A percentile compares a stretch with the other conserved stretches of the same genome.
Conservation (phyloP, 225 moss, liverwort and hornwort species). For the Physcomitrium patens region DNA sequence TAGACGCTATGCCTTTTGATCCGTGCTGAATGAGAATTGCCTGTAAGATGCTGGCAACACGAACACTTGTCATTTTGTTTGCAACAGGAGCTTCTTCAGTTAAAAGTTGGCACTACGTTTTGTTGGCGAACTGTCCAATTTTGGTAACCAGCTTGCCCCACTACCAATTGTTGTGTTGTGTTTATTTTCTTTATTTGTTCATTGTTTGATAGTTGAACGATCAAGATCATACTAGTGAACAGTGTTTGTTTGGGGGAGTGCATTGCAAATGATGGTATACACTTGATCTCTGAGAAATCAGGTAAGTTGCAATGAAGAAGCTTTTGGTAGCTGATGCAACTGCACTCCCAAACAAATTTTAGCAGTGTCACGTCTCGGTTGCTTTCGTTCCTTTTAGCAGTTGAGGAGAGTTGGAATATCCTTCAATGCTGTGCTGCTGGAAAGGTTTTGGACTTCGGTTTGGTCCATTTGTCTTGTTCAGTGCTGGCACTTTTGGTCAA, state of each 20-base stretch:
- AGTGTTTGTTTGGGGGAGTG: constrained; percentile 42
- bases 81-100: background rate
- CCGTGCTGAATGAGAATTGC: background rate
- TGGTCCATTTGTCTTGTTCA: too few relatives aligned
- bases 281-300: constrained; percentile 81
- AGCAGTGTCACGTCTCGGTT: background rate
- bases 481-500: too few relatives aligned
- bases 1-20: background rate
- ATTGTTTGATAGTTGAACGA: background rate
- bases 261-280: constrained; percentile 68
- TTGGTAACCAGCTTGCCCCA: constrained; percentile 23
- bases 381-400: background rate
- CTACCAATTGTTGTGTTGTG: background rate
- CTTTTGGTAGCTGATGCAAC: constrained; percentile 68
- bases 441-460: too few relatives aligned
- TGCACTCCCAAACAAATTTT: constrained; percentile 32
- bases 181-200: background rate
- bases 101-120: background rate
- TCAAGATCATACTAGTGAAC: constrained; percentile 11
- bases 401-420: too few relatives aligned
- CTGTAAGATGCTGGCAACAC: background rate
- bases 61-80: background rate
- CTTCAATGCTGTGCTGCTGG: too few relatives aligned
- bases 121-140: background rate
- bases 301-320: constrained; percentile 70